These are phyloP conservation scores for Pisolithus orientalis DNA, from an alignment of 768 basidiomycete species.

Conservation along the genomic window DNA sequence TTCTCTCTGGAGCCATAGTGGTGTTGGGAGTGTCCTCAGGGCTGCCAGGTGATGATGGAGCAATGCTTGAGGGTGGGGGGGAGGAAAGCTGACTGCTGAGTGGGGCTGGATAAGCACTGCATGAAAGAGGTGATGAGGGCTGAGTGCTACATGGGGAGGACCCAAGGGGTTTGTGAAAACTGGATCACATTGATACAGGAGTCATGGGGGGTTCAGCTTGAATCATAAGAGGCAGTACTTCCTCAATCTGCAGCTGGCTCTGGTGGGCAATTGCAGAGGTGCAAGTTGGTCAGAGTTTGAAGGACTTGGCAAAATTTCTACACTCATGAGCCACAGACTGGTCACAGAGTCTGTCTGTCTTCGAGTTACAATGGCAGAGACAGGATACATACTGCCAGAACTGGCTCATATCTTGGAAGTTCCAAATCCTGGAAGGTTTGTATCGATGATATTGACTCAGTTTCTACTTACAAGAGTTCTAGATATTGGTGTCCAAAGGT, in stretches of 20 bases:
- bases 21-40: neutral
- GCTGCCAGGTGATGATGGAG: neutral
- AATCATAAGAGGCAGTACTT: neutral
- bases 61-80: neutral
- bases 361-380: neutral
- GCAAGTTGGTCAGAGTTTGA: neutral
- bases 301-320: neutral
- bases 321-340: neutral
- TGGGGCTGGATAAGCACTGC: neutral
- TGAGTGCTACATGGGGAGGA: too few species aligned
- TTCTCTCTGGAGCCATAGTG: neutral
- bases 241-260: neutral
- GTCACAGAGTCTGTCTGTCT: neutral
- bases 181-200: neutral
- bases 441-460: too few species aligned
- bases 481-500: too few species aligned
- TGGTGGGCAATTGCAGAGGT: neutral
- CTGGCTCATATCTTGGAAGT: too few species aligned
- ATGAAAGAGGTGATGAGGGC: too few species aligned
- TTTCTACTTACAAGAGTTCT: too few species aligned
- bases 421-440: too few species aligned
- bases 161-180: neutral
- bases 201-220: neutral
- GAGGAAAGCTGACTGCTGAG: neutral
- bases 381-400: neutral